Percentiles rank a stretch among this genome's conserved stretches.
Conservation (phyloP, 306 rosid genomes). For the Corylus heterophylla region DNA sequence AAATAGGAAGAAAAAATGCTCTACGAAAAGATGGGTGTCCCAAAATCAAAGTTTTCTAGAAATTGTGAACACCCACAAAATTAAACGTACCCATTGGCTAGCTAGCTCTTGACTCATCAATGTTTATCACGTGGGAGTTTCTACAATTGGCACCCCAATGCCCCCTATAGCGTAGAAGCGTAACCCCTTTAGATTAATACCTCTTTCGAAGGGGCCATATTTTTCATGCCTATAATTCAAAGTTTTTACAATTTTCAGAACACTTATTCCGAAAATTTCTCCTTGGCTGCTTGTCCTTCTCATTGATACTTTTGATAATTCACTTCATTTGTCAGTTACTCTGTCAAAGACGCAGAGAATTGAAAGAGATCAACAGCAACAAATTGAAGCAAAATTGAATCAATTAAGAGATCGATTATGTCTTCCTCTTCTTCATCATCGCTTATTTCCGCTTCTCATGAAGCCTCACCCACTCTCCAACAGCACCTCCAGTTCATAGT, state of each 20-base stretch:
- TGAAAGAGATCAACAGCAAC: neutral
- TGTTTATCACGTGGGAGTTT: too few species aligned
- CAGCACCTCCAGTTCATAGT: conserved; percentile 43
- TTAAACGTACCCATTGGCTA: too few species aligned
- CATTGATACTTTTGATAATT: neutral
- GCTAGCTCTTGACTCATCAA: too few species aligned
- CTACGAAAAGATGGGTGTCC: too few species aligned
- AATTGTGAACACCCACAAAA: too few species aligned
- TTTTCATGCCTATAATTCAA: too few species aligned
- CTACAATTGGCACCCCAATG: too few species aligned
- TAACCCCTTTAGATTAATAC: too few species aligned
- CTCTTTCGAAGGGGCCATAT: neutral
- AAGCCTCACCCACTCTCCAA: conserved; percentile 28
- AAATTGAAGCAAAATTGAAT: conserved; percentile 12
- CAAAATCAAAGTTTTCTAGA: too few species aligned
- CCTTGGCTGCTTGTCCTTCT: neutral
- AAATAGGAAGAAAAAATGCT: too few species aligned
- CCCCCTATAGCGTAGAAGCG: too few species aligned
- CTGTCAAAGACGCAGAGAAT: neutral
- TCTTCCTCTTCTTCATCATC: conserved; percentile 26
- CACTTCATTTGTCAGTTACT: neutral
- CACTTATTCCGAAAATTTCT: neutral
- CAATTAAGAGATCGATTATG: neutral
- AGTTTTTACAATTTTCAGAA: neutral
- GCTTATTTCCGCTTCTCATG: neutral